Evolutionary conservation across 169 alveolate species (phyloP), one percentile per base, ranked within the genome.

Genomic region (Plasmodium chabaudi): DNA sequence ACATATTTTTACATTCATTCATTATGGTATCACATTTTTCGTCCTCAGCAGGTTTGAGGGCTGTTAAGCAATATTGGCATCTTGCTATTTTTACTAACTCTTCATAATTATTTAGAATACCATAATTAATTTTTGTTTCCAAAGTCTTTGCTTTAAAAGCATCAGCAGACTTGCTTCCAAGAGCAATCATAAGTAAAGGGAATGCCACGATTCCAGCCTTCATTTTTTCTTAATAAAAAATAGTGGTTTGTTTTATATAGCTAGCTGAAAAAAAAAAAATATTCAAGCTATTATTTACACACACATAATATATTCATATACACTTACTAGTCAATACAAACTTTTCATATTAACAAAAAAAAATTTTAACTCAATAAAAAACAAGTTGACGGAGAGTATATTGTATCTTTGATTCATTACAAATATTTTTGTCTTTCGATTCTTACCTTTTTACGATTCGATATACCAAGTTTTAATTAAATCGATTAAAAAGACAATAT

Each of bases 101-200:
- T 4, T 77, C 77, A 56, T 77, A 77, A 77, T 77, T 77, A 55
- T 51, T 77, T 44, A 77, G n/a, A 67, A 77, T 27, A 2, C 51
- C 34, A 3, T 39, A 19, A 39, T 64, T 75, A 25, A 63, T 47
- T 2, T 27, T 3, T 39, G 47, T 27, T 3, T 25, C 17, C 15
- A 63, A 49, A 12, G 12, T 25, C 0, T 61, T 25, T 23, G 47
- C n/a, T 19, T 77, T 44, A 3, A n/a, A 15, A 63, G 17, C 23
- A 47, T 42, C 56, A 17, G 44, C 53, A 10, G 63, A 13, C 15
- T 42, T 51, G 12, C 61, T 51, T 42, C 25, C 42, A 25, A 74
- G 19, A 5, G 63, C 53, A 27, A 74, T 44, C 57, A 19, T 47
- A 25, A 74, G 44, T 1, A 74, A 61, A 42, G 42, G 7, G 6